Evolutionary conservation across 345 rosid genomes (phyloP).

Genomic region (Pistacia integerrima): DNA sequence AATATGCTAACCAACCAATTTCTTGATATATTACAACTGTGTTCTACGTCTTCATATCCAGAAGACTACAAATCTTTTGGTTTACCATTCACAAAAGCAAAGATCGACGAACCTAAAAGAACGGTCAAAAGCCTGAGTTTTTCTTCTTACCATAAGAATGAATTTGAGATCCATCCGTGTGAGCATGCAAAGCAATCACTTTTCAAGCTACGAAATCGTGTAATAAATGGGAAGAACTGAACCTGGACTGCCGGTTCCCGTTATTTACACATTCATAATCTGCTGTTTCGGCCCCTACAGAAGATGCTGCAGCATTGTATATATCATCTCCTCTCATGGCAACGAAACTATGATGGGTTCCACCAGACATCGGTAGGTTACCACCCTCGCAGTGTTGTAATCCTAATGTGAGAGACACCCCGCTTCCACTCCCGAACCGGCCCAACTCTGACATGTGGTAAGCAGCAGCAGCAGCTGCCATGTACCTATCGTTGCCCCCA

Average conservation of each 20-base stretch:
- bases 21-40: constrained; percentile 34
- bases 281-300: constrained; percentile 45
- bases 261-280: constrained; percentile 62
- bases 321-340: constrained; percentile 58
- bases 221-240: constrained; percentile 62
- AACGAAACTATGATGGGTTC: constrained; percentile 48
- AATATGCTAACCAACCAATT: constrained; percentile 29
- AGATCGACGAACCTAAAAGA: constrained; percentile 11
- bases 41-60: constrained; percentile 21
- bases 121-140: not conserved
- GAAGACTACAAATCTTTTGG: constrained; percentile 14
- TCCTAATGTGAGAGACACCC: constrained; percentile 82
- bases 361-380: constrained; percentile 51
- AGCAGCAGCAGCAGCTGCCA: constrained; percentile 56
- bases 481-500: constrained; percentile 41
- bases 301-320: constrained; percentile 38
- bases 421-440: constrained; percentile 59
- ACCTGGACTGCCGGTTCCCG: constrained; percentile 59
- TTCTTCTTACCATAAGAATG: constrained; percentile 5
- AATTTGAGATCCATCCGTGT: not conserved
- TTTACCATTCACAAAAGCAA: constrained; percentile 10
- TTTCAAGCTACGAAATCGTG: constrained; percentile 86
- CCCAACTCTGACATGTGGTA: constrained; percentile 71
- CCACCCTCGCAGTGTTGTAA: constrained; percentile 75
- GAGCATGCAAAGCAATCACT: constrained; percentile 9